phyloP scores from a whole-genome alignment of 1,139 yeast genomes.

The Nematodospora anomalae region DNA sequence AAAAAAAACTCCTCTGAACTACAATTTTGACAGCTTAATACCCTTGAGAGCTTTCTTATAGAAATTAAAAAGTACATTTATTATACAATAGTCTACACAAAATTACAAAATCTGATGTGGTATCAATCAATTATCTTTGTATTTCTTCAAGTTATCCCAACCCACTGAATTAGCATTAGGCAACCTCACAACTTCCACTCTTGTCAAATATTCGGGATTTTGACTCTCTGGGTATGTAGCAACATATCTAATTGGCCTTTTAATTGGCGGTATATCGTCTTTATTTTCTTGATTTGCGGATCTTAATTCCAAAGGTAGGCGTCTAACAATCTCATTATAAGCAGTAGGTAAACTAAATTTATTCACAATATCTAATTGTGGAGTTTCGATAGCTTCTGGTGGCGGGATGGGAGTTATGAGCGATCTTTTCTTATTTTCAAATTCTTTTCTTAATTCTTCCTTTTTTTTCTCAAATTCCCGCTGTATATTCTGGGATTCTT shows the following conservation, averaged over 20 bases:
- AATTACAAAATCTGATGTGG: no score
- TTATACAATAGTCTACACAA: no score
- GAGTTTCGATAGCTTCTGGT: constrained; percentile 23
- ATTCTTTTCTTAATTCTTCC: constrained; percentile 10
- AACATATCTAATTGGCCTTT: constrained; percentile 37
- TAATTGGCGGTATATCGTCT: constrained; percentile 27
- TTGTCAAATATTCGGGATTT: constrained; percentile 38
- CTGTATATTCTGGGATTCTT: constrained; percentile 5
- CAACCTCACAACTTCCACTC: constrained; percentile 42
- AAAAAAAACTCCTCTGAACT: no score
- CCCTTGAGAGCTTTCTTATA: no score
- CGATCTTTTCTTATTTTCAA: constrained; percentile 10
- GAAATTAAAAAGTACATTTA: no score
- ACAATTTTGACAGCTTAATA: no score
- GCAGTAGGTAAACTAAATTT: constrained; percentile 37
- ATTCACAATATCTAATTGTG: constrained; percentile 15
- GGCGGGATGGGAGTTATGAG: constrained; percentile 20
- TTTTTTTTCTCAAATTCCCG: constrained; percentile 10
- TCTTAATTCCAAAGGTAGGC: constrained; percentile 38
- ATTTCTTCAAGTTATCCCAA: constrained; percentile 48
- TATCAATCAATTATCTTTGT: constrained; percentile 17
- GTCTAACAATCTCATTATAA: constrained; percentile 32
- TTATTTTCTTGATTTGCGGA: constrained; percentile 17
- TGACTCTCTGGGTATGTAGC: constrained; percentile 27
- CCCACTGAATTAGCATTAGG: constrained; percentile 49